Base-by-base conservation (phyloP, 306 rosid species). In the Gillenia trifoliata region DNA sequence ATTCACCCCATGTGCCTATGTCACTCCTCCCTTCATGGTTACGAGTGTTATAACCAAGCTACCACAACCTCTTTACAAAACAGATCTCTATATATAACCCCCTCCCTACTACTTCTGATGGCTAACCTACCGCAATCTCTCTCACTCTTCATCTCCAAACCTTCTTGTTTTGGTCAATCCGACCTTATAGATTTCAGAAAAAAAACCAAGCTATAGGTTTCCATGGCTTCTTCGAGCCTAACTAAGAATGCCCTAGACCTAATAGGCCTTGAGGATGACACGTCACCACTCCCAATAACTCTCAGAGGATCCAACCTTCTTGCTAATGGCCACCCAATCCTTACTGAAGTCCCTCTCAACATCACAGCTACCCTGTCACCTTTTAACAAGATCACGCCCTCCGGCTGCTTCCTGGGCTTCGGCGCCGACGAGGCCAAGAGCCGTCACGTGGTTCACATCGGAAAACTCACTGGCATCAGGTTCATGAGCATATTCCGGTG, bases 401-500 rank as follows among this genome's bases (percentile, higher is more conserved):
- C 64, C 3, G 87, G 93, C 25, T 83, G 86, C 73, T 89, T 92
- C 20, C 77, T 92, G 1, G 97, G 96, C 3, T 92, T 92, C 59
- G 5, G 81, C 6, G 77, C 86, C 45, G 74, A 29, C 5, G 66
- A 75, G n/a, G 38, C 90, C 50, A 64, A 15, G 6, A 79, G 81
- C 84, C 82, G 84, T 22, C 91, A 88, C 59, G 79, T 89, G 40
- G 81, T 26, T 0, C 68, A 91, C 54, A 6, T 92, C 1, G 96
- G 91, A 1, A 82, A 65, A 72, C 90, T 92, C 34, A 69, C 0
- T 0, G 83, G 72, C 10, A 86, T 88, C 13, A 74, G 66, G 52
- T 92, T 89, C 81, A 79, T 70, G 60, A 86, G 90, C 77, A 80
- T 89, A 11, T 92, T 92, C 89, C 13, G 93, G 17, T 92, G 89